phyloP scores from a whole-genome alignment of 768 basidiomycete genomes.

The Auriscalpium vulgare region DNA sequence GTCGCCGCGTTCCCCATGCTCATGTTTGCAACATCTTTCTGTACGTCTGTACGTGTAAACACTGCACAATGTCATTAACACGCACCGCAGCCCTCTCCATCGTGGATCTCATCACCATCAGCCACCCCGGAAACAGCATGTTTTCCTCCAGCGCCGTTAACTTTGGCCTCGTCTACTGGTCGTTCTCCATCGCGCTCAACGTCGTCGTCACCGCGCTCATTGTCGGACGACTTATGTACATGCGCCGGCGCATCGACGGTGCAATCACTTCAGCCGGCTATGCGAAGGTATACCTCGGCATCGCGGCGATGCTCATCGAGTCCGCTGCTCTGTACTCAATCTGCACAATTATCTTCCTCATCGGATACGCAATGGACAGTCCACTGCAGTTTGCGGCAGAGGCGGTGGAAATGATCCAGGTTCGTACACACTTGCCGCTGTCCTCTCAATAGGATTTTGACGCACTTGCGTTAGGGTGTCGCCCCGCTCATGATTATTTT shows the following conservation, averaged over 20 bases:
- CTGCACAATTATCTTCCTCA: slow-evolving; percentile 5
- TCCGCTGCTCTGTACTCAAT: slow-evolving; percentile 9
- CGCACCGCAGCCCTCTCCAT: background rate
- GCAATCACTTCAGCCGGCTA: background rate
- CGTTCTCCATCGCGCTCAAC: slow-evolving; percentile 7
- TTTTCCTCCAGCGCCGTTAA: background rate
- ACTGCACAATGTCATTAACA: background rate
- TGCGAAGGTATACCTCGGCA: background rate
- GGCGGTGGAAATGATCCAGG: slow-evolving; percentile 1
- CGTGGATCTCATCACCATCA: background rate
- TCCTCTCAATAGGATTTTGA: background rate
- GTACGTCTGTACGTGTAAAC: background rate
- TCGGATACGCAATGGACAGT: slow-evolving; percentile 1
- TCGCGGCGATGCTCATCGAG: slow-evolving; percentile 13
- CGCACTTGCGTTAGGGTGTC: slow-evolving; percentile 7
- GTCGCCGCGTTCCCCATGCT: background rate
- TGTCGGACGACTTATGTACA: slow-evolving; percentile 3
- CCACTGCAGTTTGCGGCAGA: slow-evolving; percentile 6
- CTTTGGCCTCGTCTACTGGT: slow-evolving; percentile 6
- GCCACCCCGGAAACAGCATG: background rate
- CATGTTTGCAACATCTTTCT: background rate
- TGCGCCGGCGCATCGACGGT: background rate
- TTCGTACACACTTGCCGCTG: background rate
- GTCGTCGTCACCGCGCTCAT: slow-evolving; percentile 9
- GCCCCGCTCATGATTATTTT: slow-evolving; percentile 5